Percentiles rank a stretch among this genome's conserved stretches.
Evolutionary conservation across 306 rosid species (phyloP).

Genomic region (Quercus gilva): DNA sequence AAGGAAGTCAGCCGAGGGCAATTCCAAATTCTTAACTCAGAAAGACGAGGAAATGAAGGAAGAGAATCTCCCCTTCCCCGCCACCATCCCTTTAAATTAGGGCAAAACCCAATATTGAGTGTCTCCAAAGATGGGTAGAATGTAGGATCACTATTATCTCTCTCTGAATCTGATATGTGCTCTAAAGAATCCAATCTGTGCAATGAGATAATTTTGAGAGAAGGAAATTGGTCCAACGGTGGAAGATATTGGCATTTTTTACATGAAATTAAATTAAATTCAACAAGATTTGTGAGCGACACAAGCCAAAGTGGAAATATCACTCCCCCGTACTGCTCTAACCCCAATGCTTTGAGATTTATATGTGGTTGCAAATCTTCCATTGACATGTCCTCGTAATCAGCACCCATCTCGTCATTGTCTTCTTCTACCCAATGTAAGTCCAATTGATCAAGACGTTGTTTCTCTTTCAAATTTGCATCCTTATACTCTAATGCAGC

Average conservation of each 20-base stretch:
- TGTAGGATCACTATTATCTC: too few species aligned
- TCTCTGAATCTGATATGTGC: not conserved
- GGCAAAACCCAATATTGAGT: rapidly evolving
- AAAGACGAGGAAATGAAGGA: too few species aligned
- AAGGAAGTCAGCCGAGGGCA: too few species aligned
- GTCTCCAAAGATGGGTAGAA: too few species aligned
- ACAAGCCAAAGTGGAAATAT: conserved; percentile 11
- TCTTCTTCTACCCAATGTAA: rapidly evolving
- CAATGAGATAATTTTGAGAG: not conserved
- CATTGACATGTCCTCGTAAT: not conserved
- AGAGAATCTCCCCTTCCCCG: too few species aligned
- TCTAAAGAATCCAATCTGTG: rapidly evolving
- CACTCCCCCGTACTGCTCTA: rapidly evolving
- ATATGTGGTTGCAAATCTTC: conserved; percentile 12
- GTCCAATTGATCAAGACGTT: too few species aligned
- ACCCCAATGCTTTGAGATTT: not conserved
- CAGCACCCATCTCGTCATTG: too few species aligned
- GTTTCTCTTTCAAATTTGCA: too few species aligned
- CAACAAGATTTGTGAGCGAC: not conserved
- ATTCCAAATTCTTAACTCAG: rapidly evolving
- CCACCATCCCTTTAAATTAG: too few species aligned
- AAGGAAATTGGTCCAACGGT: conserved; percentile 8
- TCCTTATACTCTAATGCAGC: too few species aligned
- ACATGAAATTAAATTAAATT: rapidly evolving
- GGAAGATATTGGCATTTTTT: not conserved